Evolutionary conservation across 345 rosid genomes (phyloP).

Genomic region (Sonneratia caseolaris): DNA sequence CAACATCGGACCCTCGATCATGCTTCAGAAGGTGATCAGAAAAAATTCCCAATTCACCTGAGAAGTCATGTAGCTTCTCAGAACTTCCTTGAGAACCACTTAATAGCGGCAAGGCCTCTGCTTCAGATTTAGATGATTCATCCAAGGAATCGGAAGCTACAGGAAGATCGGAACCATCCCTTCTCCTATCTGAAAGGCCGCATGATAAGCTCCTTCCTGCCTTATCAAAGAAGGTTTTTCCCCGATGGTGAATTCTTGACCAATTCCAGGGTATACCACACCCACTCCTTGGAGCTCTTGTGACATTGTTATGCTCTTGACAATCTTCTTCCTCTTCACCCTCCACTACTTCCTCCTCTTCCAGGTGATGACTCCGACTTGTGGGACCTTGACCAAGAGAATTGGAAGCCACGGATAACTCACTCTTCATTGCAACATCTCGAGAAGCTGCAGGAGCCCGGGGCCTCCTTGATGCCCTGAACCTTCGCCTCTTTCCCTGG

Average conservation of each 20-base stretch:
- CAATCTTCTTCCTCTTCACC: constrained; percentile 37
- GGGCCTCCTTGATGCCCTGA: constrained; percentile 50
- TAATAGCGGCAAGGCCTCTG: constrained; percentile 64
- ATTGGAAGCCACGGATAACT: constrained; percentile 79
- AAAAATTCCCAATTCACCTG: constrained; percentile 85
- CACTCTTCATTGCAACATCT: constrained; percentile 49
- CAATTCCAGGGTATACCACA: constrained; percentile 98
- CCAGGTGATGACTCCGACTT: constrained; percentile 25
- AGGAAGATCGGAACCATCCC: constrained; percentile 48
- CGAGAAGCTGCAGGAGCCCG: constrained; percentile 28
- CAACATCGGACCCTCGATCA: constrained; percentile 54
- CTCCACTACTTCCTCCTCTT: constrained; percentile 1
- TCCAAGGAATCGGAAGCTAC: constrained; percentile 50
- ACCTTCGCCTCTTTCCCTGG: constrained; percentile 52
- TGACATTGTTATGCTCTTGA: constrained; percentile 36
- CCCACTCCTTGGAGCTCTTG: constrained; percentile 62
- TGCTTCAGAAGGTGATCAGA: constrained; percentile 73
- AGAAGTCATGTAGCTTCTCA: constrained; percentile 70
- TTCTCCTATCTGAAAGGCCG: constrained; percentile 50
- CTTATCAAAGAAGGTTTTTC: constrained; percentile 70
- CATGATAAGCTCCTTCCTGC: constrained; percentile 97
- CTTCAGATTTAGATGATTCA: constrained; percentile 40
- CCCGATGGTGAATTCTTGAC: constrained; percentile 88
- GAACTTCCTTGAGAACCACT: constrained; percentile 51
- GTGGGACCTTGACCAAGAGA: constrained; percentile 40